phyloP scores from a whole-genome alignment of 2,329 filamentous ascomycete genomes.

The Epichloe typhina region DNA sequence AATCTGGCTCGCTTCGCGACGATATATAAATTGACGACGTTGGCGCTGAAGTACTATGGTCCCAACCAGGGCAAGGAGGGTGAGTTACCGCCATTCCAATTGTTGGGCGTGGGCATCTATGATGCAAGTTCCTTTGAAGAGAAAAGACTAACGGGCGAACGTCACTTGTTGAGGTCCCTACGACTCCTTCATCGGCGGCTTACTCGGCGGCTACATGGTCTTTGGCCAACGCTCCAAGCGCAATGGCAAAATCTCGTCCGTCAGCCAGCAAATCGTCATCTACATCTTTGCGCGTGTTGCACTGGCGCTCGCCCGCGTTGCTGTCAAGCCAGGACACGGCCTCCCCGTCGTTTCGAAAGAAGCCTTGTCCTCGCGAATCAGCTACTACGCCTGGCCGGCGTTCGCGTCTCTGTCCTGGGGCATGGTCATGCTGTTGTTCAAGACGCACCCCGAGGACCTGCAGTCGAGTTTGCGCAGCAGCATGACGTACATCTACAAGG shows the following conservation, averaged over 20 bases:
- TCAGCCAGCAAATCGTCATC: conserved; percentile 95
- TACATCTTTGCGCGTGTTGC: conserved; percentile 92
- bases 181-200: conserved; percentile 75
- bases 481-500: conserved; percentile 93
- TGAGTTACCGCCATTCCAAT: conserved; percentile 8
- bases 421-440: conserved; percentile 88
- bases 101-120: neutral
- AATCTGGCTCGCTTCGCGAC: conserved; percentile 87
- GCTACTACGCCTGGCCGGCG: conserved; percentile 72
- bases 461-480: conserved; percentile 85
- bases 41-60: conserved; percentile 54
- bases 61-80: conserved; percentile 46
- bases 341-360: conserved; percentile 37
- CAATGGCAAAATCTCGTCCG: conserved; percentile 56
- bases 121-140: neutral
- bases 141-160: neutral
- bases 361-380: conserved; percentile 36
- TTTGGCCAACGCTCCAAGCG: conserved; percentile 60
- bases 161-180: conserved; percentile 39
- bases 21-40: conserved; percentile 76
- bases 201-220: conserved; percentile 83
- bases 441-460: conserved; percentile 79
- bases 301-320: conserved; percentile 70
- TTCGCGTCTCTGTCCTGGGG: conserved; percentile 91
- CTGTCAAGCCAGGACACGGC: conserved; percentile 51